Evolutionary conservation across 1,284 basidiomycete genomes (phyloP), one percentile per base, ranked within the genome.

Genomic region (Thelephora terrestris): DNA sequence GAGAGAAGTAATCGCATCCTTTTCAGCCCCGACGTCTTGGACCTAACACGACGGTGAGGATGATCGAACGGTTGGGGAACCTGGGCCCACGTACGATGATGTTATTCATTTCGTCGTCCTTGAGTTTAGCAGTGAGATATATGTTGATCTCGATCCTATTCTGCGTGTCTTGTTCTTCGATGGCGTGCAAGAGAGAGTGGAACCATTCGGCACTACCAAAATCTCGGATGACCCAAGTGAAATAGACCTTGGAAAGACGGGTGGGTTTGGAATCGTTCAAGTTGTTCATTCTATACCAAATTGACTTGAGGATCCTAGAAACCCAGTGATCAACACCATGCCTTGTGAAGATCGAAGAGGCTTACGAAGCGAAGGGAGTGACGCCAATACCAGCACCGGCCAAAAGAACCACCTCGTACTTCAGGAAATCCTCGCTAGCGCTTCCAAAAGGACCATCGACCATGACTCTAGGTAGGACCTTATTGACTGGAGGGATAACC

Each of bases 231-330:
- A 91, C 88, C 86, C 86, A 90, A 5, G 81, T 85, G 63, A 90
- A 88, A 71, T 90, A 90, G 54, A 56, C 58, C 68, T 89, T 89
- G 43, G 83, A 85, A 40, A 90, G 73, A 38, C 86, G 77, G 2
- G 86, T 89, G 3, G 79, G 76, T 64, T 79, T 83, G 25, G 75
- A 76, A 56, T 71, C 67, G 63, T 82, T 78, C 60, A 87, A 72
- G 65, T 82, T 83, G 69, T 91, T 92, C 81, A 91, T 85, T 44
- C 87, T 81, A 70, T 93, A 94, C 91, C 91, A 94, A 60, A 95
- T 89, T n/a, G 84, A 81, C 67, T 93, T 93, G 51, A 93, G 69
- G 58, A 93, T 91, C 38, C 82, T 84, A 53, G 17, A 25, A 50
- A 47, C 16, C 14, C n/a, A 36, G 21, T 23, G 12, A 2, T 21